phyloP scores from a whole-genome alignment of 345 rosid species.

The Rhodamnia rubescens region DNA sequence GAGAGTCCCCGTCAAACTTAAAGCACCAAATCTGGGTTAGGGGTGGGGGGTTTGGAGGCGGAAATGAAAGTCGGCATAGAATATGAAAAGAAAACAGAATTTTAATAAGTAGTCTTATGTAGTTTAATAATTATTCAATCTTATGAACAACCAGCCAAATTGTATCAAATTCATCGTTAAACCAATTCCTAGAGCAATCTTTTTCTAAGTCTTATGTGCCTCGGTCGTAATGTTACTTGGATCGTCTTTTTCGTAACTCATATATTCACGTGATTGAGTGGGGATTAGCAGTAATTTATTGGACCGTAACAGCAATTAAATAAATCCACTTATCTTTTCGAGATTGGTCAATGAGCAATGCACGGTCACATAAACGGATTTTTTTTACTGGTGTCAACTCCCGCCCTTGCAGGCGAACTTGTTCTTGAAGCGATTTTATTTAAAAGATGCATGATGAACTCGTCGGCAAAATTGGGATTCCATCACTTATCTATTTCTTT shows the following conservation, averaged over 20 bases:
- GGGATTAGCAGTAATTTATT: neutral
- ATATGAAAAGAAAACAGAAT: neutral
- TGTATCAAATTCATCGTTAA: neutral
- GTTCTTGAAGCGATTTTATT: neutral
- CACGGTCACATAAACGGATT: neutral
- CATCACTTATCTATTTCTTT: neutral
- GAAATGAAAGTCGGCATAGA: neutral
- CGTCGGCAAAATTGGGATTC: too few relatives aligned
- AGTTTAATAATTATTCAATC: neutral
- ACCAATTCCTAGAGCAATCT: neutral
- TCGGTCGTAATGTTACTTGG: neutral
- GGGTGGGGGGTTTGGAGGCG: neutral
- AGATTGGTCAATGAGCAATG: neutral
- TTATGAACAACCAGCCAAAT: neutral
- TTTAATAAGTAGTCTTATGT: neutral
- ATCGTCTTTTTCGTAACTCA: neutral
- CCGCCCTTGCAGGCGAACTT: neutral
- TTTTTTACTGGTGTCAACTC: neutral
- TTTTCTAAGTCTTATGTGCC: neutral
- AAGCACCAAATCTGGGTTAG: neutral
- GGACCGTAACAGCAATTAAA: neutral
- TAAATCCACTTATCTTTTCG: neutral
- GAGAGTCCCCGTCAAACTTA: neutral
- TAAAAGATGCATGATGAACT: neutral
- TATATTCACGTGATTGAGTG: neutral